phyloP scores from a whole-genome alignment of 139 green algal genomes.

The Choricystis sp. region DNA sequence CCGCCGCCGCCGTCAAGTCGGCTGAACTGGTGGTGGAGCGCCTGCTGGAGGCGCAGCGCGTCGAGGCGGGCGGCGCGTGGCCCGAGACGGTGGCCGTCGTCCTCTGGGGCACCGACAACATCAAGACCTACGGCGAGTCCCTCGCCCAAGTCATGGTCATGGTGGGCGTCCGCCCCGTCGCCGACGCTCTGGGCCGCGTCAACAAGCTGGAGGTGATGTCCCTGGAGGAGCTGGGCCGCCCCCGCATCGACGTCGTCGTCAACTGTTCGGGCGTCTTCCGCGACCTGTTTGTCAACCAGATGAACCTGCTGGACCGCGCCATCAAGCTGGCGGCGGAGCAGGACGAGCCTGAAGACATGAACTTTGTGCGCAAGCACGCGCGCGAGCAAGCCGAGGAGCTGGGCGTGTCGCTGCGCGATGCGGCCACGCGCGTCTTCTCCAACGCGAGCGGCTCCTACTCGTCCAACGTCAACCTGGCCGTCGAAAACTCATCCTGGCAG shows the following conservation, averaged over 20 bases:
- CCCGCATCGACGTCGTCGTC: conserved; percentile 94
- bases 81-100: conserved; percentile 95
- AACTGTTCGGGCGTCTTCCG: conserved; percentile 99
- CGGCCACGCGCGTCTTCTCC: conserved; percentile 90
- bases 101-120: conserved; percentile 99
- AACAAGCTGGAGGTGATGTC: conserved; percentile 99
- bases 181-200: conserved; percentile 89
- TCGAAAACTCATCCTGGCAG: conserved; percentile 91
- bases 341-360: conserved; percentile 96
- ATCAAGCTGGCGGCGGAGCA: conserved; percentile 96
- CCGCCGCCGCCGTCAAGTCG: conserved; percentile 62
- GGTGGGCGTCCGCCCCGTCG: conserved; percentile 80
- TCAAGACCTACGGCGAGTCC: conserved; percentile 99
- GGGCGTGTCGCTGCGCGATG: conserved; percentile 66
- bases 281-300: conserved; percentile 98
- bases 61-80: conserved; percentile 80
- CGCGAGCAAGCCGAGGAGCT: conserved; percentile 80
- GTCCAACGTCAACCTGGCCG: conserved; percentile 97
- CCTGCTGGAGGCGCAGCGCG: conserved; percentile 77
- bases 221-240: conserved; percentile 89
- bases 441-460: conserved; percentile 90
- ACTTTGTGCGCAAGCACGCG: conserved; percentile 99
- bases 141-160: conserved; percentile 86
- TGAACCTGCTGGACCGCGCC: conserved; percentile 92
- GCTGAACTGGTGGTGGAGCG: conserved; percentile 75